Base-by-base conservation (phyloP, 2,329 filamentous ascomycete species). In the Penicillium italicum region DNA sequence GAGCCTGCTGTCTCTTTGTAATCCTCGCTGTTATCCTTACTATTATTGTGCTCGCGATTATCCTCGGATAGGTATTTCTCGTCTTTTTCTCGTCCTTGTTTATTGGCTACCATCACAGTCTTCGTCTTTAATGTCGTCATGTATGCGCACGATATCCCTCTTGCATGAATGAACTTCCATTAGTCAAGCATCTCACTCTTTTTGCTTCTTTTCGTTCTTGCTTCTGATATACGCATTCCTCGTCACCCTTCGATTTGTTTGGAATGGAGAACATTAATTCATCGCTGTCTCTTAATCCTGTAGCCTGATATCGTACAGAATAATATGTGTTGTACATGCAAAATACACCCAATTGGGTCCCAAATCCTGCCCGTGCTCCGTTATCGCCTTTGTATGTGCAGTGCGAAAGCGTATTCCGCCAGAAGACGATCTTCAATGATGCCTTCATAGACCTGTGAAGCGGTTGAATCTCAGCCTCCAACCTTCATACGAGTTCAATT, bases 1-100 rank as follows among this genome's bases (percentile, higher is more conserved):
- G 96, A 81, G 90, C 90, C 38, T 99, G 93, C 73, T 97, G 92
- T 72, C 77, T 99, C 71, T 76, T 99, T 68, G 76, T 99, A 48
- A 93, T 99, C 57, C 73, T 99, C 68, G 87, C 89, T 1, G 84
- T 99, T 45, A 94, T 99, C 57, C 74, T 97, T 67, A 88, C 91
- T 4, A 91, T 99, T 64, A 87, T 99, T 42, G 81, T 99, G 57
- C 77, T 99, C 64, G 95, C 94, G 14, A 89, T 93, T 50, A 85
- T 91, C 49, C 72, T 96, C 66, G 88, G 89, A 55, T 95, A 66
- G 62, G 56, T 33, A 12, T 28, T 24, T 58, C 16, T 16, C 43
- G 69, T 45, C 26, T 49, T 51, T 38, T 30, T 30, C 45, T 41
- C 18, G 26, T 47, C 48, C 51, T 47, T 59, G 51, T 42, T 54